phyloP scores from a whole-genome alignment of 495 filamentous ascomycete genomes.

The Talaromyces wortmannii region DNA sequence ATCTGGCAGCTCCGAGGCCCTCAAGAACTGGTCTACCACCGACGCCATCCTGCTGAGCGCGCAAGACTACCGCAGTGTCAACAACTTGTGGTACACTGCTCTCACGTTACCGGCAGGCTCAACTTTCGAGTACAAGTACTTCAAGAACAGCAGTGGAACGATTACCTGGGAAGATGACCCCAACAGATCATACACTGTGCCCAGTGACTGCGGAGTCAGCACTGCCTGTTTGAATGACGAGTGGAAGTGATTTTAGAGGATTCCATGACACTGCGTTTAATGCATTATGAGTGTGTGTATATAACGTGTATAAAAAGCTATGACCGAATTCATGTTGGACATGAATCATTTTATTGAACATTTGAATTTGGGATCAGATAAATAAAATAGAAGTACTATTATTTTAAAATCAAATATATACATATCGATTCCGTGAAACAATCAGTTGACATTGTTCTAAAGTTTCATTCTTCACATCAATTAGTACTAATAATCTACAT shows the following conservation, averaged over 20 bases:
- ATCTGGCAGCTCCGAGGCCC: slow-evolving; percentile 40
- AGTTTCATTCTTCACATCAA: too few species aligned
- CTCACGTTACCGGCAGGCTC: slow-evolving; percentile 42
- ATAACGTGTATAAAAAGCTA: too few species aligned
- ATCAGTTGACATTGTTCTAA: too few species aligned
- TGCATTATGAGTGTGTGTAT: neutral
- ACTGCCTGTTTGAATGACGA: slow-evolving; percentile 17
- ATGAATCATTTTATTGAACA: too few species aligned
- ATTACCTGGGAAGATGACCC: slow-evolving; percentile 58
- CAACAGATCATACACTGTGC: slow-evolving; percentile 51
- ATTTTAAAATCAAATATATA: too few species aligned
- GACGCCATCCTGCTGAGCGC: slow-evolving; percentile 45
- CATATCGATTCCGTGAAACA: too few species aligned
- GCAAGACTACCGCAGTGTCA: slow-evolving; percentile 38
- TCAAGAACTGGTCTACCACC: slow-evolving; percentile 46
- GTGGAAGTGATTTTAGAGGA: slow-evolving; percentile 10
- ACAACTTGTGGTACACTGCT: slow-evolving; percentile 48
- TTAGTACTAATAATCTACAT: too few species aligned
- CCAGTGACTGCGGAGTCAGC: slow-evolving; percentile 29
- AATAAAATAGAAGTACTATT: too few species aligned
- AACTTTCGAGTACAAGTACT: slow-evolving; percentile 57
- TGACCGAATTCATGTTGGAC: too few species aligned
- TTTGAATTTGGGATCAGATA: too few species aligned
- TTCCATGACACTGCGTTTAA: neutral
- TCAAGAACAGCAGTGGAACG: slow-evolving; percentile 44